Conservation (phyloP, 2,329 filamentous ascomycete species). For the Basipetospora chlamydospora region DNA sequence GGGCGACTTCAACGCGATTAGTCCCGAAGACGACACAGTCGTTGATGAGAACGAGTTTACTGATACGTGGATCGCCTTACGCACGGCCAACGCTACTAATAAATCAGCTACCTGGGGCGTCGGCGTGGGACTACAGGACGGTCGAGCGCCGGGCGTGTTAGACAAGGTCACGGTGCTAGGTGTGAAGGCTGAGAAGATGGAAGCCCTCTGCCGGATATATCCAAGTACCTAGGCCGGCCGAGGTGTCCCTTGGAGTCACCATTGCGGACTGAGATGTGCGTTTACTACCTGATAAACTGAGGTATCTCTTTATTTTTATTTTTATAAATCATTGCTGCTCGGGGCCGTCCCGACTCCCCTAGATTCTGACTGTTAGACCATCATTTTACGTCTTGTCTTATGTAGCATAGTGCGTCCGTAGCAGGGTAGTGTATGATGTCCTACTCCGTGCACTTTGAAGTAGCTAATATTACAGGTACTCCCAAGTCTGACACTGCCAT, state of each 20-base stretch:
- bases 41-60: background rate
- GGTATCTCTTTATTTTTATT: too few species aligned
- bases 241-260: background rate
- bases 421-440: too few species aligned
- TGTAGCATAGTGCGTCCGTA: too few species aligned
- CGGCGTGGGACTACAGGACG: background rate
- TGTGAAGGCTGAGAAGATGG: background rate
- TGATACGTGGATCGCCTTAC: background rate
- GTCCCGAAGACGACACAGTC: background rate
- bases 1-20: background rate
- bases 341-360: too few species aligned
- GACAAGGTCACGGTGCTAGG: background rate
- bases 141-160: background rate
- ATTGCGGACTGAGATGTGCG: background rate
- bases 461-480: too few species aligned
- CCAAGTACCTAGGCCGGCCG: background rate
- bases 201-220: background rate
- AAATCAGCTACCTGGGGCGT: background rate
- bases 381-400: too few species aligned
- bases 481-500: too few species aligned
- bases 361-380: too few species aligned
- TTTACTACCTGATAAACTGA: background rate
- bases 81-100: too few species aligned
- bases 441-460: too few species aligned
- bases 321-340: too few species aligned